These are phyloP conservation scores for Biancaea sappan DNA, from an alignment of 306 rosid species.

Conservation along the genomic window DNA sequence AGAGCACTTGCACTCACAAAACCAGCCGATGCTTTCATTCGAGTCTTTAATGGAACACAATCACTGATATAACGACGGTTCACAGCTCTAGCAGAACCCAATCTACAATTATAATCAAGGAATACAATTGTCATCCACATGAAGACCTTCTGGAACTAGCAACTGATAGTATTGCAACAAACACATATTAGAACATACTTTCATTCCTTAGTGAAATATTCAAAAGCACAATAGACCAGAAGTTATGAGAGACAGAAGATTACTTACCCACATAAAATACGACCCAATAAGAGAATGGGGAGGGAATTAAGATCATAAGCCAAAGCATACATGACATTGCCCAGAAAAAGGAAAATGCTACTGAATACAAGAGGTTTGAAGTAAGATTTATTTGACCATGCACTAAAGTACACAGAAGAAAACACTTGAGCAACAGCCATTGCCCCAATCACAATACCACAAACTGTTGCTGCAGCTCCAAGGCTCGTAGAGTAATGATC, in stretches of 20 bases:
- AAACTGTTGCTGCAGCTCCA: constrained; percentile 96
- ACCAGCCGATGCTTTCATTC: constrained; percentile 96
- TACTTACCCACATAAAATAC: constrained; percentile 91
- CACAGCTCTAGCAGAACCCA: constrained; percentile 98
- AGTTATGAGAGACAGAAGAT: constrained; percentile 34
- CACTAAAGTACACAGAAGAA: constrained; percentile 95
- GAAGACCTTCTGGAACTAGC: constrained; percentile 13
- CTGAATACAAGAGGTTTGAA: constrained; percentile 94
- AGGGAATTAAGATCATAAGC: constrained; percentile 81
- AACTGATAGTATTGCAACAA: constrained; percentile 16
- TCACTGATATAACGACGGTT: constrained; percentile 96
- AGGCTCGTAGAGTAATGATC: constrained; percentile 91
- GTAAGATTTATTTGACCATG: constrained; percentile 95
- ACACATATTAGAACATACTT: too few species aligned
- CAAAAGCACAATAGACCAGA: neutral
- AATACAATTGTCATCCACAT: constrained; percentile 13
- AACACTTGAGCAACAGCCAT: constrained; percentile 99
- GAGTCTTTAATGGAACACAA: constrained; percentile 79
- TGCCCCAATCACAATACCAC: constrained; percentile 92
- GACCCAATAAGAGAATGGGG: constrained; percentile 88
- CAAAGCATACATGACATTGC: constrained; percentile 78
- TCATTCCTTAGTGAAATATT: neutral
- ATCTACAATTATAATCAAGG: constrained; percentile 48
- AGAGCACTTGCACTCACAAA: constrained; percentile 99
- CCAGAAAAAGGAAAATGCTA: constrained; percentile 75